Percentiles rank a stretch among this genome's conserved stretches.
phyloP scores from a whole-genome alignment of 495 filamentous ascomycete species.

The Penicillium riverlandense region DNA sequence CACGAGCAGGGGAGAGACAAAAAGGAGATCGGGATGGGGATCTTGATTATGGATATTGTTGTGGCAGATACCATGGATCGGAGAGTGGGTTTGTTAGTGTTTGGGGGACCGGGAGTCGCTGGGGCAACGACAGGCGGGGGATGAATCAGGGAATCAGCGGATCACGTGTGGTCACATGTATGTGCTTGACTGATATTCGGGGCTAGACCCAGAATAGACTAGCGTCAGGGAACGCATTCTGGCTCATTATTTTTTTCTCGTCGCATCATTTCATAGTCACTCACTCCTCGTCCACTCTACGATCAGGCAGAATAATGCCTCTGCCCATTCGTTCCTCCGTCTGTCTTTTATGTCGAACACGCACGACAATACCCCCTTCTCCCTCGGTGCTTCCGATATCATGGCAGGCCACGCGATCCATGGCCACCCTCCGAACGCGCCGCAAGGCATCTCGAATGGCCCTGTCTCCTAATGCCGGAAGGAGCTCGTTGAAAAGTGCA shows the following conservation, averaged over 20 bases:
- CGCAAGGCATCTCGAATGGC: slow-evolving; percentile 64
- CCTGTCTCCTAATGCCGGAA: slow-evolving; percentile 66
- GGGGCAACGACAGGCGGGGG: slow-evolving; percentile 22
- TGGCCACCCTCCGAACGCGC: slow-evolving; percentile 32
- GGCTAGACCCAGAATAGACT: slow-evolving; percentile 18
- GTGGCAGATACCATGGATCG: slow-evolving; percentile 12
- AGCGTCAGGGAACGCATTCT: slow-evolving; percentile 3
- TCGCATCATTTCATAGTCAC: background rate
- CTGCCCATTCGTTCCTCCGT: slow-evolving; percentile 24
- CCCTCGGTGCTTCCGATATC: slow-evolving; percentile 9
- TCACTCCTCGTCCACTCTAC: slow-evolving; percentile 1
- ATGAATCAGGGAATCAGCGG: slow-evolving; percentile 12
- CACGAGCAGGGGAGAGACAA: slow-evolving; percentile 5
- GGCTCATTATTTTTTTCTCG: slow-evolving; percentile 13
- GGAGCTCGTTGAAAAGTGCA: slow-evolving; percentile 36
- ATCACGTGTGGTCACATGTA: slow-evolving; percentile 16
- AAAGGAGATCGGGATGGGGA: slow-evolving; percentile 22
- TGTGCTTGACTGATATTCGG: slow-evolving; percentile 17
- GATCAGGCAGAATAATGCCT: slow-evolving; percentile 21
- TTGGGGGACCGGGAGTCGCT: slow-evolving; percentile 32
- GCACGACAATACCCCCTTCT: slow-evolving; percentile 10
- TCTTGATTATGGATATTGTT: background rate
- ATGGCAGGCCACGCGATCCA: slow-evolving; percentile 31
- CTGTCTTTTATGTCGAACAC: slow-evolving; percentile 36
- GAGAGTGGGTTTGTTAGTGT: slow-evolving; percentile 25